A percentile compares a stretch with the other conserved stretches of the same genome.
Evolutionary conservation across 768 basidiomycete genomes (phyloP).

Genomic region (Lactarius psammicola): DNA sequence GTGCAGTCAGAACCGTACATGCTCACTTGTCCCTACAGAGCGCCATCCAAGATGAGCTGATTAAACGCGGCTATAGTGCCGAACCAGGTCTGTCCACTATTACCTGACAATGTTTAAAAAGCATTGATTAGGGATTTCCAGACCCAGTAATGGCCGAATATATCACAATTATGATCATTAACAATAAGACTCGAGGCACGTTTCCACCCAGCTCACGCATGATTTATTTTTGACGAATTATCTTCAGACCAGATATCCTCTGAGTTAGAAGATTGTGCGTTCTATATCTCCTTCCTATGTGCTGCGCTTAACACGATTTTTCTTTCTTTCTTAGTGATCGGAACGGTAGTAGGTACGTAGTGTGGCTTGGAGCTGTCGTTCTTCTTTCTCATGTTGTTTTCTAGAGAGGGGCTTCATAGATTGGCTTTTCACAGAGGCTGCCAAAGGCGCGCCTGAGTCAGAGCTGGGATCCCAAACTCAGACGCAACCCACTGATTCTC

Average conservation of each 20-base stretch:
- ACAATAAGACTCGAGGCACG: constrained; percentile 79
- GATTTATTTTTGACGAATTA: constrained; percentile 19
- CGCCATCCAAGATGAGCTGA: constrained; percentile 81
- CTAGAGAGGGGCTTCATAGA: constrained; percentile 81
- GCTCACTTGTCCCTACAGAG: constrained; percentile 44
- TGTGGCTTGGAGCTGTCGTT: constrained; percentile 3
- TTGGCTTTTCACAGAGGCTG: constrained; percentile 83
- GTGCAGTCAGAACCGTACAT: not conserved
- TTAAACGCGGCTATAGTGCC: constrained; percentile 65
- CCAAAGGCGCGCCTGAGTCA: constrained; percentile 60
- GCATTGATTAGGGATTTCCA: constrained; percentile 32
- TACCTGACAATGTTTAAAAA: constrained; percentile 1
- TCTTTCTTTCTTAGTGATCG: constrained; percentile 53
- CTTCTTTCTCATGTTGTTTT: constrained; percentile 27
- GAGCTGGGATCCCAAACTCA: constrained; percentile 25
- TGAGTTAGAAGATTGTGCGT: constrained; percentile 78
- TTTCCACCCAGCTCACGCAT: constrained; percentile 15
- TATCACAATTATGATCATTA: constrained; percentile 93
- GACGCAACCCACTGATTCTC: constrained; percentile 37
- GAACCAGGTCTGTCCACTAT: constrained; percentile 61
- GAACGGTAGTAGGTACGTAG: constrained; percentile 71
- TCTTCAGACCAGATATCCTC: constrained; percentile 75
- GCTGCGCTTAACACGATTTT: constrained; percentile 1
- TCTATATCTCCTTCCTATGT: constrained; percentile 1
- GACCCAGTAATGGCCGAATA: constrained; percentile 94